Evolutionary conservation across 805 yeast genomes (phyloP).

Genomic region (Nakazawaea sp.): DNA sequence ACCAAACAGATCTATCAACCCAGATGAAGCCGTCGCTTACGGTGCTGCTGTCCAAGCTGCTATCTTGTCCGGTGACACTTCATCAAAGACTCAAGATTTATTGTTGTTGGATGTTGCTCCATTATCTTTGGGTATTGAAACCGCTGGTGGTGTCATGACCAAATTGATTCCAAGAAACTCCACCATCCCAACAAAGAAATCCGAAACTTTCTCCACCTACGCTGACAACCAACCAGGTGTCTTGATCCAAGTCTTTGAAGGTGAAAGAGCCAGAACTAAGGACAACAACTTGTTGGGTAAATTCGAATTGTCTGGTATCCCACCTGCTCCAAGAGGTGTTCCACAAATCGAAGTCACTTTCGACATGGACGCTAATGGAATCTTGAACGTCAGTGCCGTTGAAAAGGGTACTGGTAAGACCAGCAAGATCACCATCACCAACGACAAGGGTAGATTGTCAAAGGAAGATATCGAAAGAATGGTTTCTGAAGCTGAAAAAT

Average conservation of each 20-base stretch:
- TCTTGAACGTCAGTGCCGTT: slow-evolving; percentile 89
- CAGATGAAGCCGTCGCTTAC: slow-evolving; percentile 98
- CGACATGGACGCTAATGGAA: slow-evolving; percentile 96
- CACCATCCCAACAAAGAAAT: slow-evolving; percentile 95
- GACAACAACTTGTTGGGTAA: slow-evolving; percentile 96
- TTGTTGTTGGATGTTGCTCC: slow-evolving; percentile 95
- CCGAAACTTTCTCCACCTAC: slow-evolving; percentile 93
- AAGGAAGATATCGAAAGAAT: slow-evolving; percentile 97
- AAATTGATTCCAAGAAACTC: slow-evolving; percentile 98
- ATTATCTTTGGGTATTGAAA: slow-evolving; percentile 94
- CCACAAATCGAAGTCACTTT: slow-evolving; percentile 98
- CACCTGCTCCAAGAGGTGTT: slow-evolving; percentile 98
- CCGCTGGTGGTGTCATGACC: slow-evolving; percentile 99
- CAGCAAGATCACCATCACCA: slow-evolving; percentile 94
- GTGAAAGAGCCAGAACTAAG: slow-evolving; percentile 95
- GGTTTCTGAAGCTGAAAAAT: slow-evolving; percentile 97
- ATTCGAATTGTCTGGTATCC: slow-evolving; percentile 93
- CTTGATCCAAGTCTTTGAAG: slow-evolving; percentile 93
- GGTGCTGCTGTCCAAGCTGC: slow-evolving; percentile 99
- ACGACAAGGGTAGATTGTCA: slow-evolving; percentile 97
- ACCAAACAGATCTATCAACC: slow-evolving; percentile 93
- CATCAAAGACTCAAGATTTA: slow-evolving; percentile 92
- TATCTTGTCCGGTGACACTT: slow-evolving; percentile 90
- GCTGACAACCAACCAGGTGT: slow-evolving; percentile 99
- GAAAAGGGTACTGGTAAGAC: slow-evolving; percentile 99